A percentile compares a stretch with the other conserved stretches of the same genome.
phyloP scores from a whole-genome alignment of 176 grass and related monocot genomes.

The Lolium multiflorum region DNA sequence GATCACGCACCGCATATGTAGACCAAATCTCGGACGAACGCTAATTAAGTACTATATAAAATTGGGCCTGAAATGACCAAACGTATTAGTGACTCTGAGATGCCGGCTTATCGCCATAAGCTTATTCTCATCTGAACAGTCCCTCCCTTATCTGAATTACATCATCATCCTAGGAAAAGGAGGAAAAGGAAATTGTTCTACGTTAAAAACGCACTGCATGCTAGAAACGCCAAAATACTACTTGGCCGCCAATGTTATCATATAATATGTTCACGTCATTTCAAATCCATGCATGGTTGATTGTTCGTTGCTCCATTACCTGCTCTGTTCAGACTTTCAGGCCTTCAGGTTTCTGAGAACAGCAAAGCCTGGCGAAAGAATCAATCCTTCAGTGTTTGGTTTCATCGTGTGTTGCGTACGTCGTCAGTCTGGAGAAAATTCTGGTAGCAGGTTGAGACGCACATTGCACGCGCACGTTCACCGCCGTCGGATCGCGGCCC shows the following conservation, averaged over 20 bases:
- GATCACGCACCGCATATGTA: constrained; percentile 36
- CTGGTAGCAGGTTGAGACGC: constrained; percentile 12
- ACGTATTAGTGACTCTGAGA: constrained; percentile 62
- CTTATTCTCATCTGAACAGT: constrained; percentile 46
- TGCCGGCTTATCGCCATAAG: constrained; percentile 59
- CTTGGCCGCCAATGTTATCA: constrained; percentile 50
- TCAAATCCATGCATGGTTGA: constrained; percentile 38
- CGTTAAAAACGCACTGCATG: constrained; percentile 32
- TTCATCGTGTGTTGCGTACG: neutral
- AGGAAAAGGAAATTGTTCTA: constrained; percentile 30
- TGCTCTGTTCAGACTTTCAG: constrained; percentile 42
- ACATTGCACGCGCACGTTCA: neutral
- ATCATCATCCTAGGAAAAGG: neutral
- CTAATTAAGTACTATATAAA: constrained; percentile 45
- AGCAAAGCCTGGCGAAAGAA: constrained; percentile 10
- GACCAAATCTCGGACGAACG: constrained; percentile 51
- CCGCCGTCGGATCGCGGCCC: constrained; percentile 26
- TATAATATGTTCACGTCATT: constrained; percentile 45
- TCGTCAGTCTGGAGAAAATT: constrained; percentile 31
- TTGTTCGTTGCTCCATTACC: neutral
- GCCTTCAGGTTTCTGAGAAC: constrained; percentile 12
- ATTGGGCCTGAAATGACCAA: constrained; percentile 52
- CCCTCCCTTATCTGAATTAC: constrained; percentile 48
- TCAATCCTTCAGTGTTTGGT: neutral
- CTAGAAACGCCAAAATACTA: constrained; percentile 17